Base-by-base conservation (phyloP, 2,329 filamentous ascomycete genomes). In the Trichoderma sp. region DNA sequence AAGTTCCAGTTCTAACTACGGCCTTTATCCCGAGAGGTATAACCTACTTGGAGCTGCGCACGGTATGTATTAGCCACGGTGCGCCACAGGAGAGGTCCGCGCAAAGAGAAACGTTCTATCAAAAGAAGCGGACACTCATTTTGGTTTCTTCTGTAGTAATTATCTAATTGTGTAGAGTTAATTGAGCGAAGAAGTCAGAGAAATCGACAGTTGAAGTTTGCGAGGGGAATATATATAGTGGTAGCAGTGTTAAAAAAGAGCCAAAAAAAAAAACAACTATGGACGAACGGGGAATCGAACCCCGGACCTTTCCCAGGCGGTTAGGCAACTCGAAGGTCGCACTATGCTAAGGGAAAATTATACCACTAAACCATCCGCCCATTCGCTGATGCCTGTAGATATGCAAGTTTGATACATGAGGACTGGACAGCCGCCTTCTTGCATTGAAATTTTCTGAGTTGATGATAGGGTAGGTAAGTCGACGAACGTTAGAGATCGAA, bases 341-440 rank as follows among this genome's bases (percentile, higher is more conserved):
- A 71, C 26, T 30, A 73, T 74, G 73, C 73, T 75, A 74, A 75
- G 73, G 73, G 71, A 74, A 70, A 70, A 74, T 75, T 73, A 75
- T 75, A 75, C 74, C 74, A 74, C 74, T 75, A 75, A 73, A 75
- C 74, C 74, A 75, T 75, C 72, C 73, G 74, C 74, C 74, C 73
- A 61, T 62, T 69, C 2, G 12, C 32, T 32, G 28, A 12, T 72
- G 64, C 1, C 11, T 2, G 0, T 2, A 26, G 0, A 4, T 5
- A 3, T 14, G n/a, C 36, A 34, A 60, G 18, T 34, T 26, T 8
- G 1, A 2, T 51, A 61, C 14, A 61, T 51, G 26, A 61, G 28
- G 21, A 39, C 8, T 62, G 3, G 2, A n/a, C 14, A 18, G 1
- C 3, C 3, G 2, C 21, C 14, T 60, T 47, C 26, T 30, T 18